Conservation (phyloP, 2,329 filamentous ascomycete species). For the Xylariaceae sp. region DNA sequence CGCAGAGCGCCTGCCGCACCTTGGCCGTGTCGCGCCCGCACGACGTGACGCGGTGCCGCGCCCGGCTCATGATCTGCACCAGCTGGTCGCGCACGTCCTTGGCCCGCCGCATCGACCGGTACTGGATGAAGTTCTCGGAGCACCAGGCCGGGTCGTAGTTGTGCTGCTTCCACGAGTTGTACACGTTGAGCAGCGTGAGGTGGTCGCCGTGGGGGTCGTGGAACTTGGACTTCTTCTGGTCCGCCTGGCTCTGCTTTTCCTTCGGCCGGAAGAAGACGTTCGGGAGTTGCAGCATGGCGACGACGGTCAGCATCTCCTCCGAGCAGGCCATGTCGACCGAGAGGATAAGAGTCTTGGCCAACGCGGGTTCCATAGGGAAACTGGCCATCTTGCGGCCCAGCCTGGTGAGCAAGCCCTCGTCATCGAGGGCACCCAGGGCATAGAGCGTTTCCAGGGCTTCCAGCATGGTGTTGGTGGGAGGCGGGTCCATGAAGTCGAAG, state of each 20-base stretch:
- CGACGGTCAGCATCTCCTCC: conserved; percentile 89
- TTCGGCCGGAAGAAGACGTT: conserved; percentile 92
- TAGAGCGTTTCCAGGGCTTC: conserved; percentile 94
- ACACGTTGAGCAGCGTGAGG: conserved; percentile 89
- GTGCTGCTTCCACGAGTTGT: conserved; percentile 89
- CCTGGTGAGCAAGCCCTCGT: conserved; percentile 88
- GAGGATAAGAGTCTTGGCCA: conserved; percentile 84
- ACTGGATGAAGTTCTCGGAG: conserved; percentile 96
- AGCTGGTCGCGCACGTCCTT: conserved; percentile 91
- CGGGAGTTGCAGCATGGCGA: conserved; percentile 84
- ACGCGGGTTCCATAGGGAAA: conserved; percentile 92
- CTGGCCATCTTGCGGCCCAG: conserved; percentile 96
- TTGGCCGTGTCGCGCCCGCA: conserved; percentile 83
- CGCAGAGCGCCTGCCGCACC: conserved; percentile 82
- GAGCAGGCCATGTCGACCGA: conserved; percentile 83
- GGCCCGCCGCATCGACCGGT: conserved; percentile 76
- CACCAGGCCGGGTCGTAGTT: conserved; percentile 86
- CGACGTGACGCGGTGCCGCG: conserved; percentile 72
- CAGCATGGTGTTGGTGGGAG: conserved; percentile 95
- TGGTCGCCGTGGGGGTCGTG: conserved; percentile 93
- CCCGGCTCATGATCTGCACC: conserved; percentile 86
- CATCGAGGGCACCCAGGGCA: conserved; percentile 81
- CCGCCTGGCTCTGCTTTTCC: conserved; percentile 92
- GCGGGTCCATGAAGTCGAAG: conserved; percentile 99
- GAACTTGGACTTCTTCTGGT: conserved; percentile 97